Base-by-base conservation (phyloP, 192 early-diverging fungal genomes). In the Entrophospora sp. region DNA sequence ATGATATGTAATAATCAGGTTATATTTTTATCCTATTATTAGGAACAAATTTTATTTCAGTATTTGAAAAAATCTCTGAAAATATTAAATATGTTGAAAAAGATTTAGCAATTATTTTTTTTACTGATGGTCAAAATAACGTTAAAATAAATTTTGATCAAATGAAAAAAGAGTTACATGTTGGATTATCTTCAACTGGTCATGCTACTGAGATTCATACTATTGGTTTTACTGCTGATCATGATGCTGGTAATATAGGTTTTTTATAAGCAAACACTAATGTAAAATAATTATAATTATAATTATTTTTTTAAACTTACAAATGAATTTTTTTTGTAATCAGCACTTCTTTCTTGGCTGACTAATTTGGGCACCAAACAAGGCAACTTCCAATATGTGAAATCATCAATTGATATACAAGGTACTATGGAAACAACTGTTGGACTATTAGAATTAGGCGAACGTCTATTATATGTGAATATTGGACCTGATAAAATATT, bases 371-470 rank as follows among this genome's bases (percentile, higher is more conserved):
- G 75, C 12, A 64, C 66, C 2, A 66, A 77, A 35, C 57, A 57
- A 43, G 75, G 75, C 7, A 73, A 73, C 44, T 77, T 77, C 64
- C 75, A 77, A 51, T 77, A 77, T 14, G 71, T 77, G 10, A 24
- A 52, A 40, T 51, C 64, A 35, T 63, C 68, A 2, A 24, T 14
- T 4, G 72, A 59, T 16, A 77, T 77, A 25, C 60, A 56, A 5
- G 34, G 40, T 1, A 68, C 72, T 2, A 74, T 77, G 75, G 45
- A 55, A 10, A 67, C 52, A n/a, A 77, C 75, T 0, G 14, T 71
- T 9, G 44, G 59, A 27, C 27, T 77, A 18, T 31, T 77, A 5
- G 72, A 62, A 32, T 31, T 66, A 43, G 34, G 24, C 14, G 64
- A 66, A 31, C 32, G 25, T 14, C 31, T 7, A 55, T 16, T 55